Evolutionary conservation across 2,329 filamentous ascomycete species (phyloP).

Genomic region (Xylaria sp.): DNA sequence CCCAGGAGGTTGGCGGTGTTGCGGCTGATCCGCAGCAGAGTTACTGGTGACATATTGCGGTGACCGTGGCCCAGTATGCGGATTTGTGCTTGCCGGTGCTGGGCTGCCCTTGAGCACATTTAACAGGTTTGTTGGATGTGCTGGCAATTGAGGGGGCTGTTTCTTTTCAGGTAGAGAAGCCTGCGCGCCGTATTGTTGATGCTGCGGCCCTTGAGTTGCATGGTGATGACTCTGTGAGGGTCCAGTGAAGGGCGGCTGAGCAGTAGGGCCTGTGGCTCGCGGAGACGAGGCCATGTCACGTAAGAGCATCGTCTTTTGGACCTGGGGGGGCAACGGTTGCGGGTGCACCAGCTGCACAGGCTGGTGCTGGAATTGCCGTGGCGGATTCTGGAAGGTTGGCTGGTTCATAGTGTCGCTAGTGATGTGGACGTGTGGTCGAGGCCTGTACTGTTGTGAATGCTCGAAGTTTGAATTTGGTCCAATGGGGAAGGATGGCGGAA

Average conservation of each 20-base stretch:
- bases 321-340: constrained; percentile 58
- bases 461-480: constrained; percentile 31
- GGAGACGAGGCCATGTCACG: constrained; percentile 42
- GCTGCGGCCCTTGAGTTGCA: constrained; percentile 13
- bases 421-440: constrained; percentile 33
- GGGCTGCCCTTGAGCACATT: constrained; percentile 45
- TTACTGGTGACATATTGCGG: constrained; percentile 7
- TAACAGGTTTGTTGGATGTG: constrained; percentile 40
- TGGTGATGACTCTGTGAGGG: constrained; percentile 28
- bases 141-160: constrained; percentile 26
- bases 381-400: constrained; percentile 20
- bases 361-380: constrained; percentile 36
- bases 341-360: constrained; percentile 45
- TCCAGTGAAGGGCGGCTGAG: constrained; percentile 14
- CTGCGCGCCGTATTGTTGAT: constrained; percentile 20
- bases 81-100: constrained; percentile 18
- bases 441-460: constrained; percentile 29
- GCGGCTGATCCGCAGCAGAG: constrained; percentile 13
- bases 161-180: constrained; percentile 13
- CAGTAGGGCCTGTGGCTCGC: constrained; percentile 34
- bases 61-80: constrained; percentile 14
- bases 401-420: constrained; percentile 24
- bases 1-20: constrained; percentile 16
- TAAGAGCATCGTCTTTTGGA: constrained; percentile 56
- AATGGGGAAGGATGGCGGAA: constrained; percentile 54